phyloP scores from a whole-genome alignment of 208 protist species.

The Naegleria lovaniensis region DNA sequence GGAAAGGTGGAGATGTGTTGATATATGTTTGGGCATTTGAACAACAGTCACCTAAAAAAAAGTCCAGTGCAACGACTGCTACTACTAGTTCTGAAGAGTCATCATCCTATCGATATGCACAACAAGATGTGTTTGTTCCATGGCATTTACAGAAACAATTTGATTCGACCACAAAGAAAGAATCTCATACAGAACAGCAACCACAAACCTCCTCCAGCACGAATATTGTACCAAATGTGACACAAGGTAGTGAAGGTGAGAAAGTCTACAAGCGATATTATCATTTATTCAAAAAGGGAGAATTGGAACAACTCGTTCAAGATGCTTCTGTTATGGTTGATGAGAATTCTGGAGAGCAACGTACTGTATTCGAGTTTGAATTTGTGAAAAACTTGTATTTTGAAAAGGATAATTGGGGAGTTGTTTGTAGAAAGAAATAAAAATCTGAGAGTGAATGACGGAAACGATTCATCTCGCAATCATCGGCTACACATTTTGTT shows the following conservation, averaged over 20 bases:
- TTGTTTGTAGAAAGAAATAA: neutral
- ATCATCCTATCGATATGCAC: neutral
- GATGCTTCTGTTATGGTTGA: neutral
- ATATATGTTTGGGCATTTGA: constrained; percentile 36
- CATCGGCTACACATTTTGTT: too few relatives aligned
- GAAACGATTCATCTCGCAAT: too few relatives aligned
- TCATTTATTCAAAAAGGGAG: constrained; percentile 33
- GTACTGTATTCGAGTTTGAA: neutral
- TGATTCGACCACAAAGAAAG: neutral
- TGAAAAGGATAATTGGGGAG: neutral
- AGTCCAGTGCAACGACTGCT: too few relatives aligned
- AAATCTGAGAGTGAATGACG: too few relatives aligned
- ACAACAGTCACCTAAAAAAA: neutral
- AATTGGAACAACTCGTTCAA: constrained; percentile 26
- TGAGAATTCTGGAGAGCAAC: neutral
- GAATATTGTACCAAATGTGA: neutral
- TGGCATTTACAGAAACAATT: constrained; percentile 33
- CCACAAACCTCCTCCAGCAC: neutral
- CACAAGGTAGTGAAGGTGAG: neutral
- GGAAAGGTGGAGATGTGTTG: constrained; percentile 23
- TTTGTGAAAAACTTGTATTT: neutral
- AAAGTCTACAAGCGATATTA: constrained; percentile 33
- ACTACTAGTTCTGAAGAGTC: too few relatives aligned
- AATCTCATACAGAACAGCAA: too few relatives aligned
- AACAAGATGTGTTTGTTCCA: constrained; percentile 28